A percentile compares a stretch with the other conserved stretches of the same genome.
Evolutionary conservation across 1,284 basidiomycete genomes (phyloP).

Genomic region (Ganoderma meredithae): DNA sequence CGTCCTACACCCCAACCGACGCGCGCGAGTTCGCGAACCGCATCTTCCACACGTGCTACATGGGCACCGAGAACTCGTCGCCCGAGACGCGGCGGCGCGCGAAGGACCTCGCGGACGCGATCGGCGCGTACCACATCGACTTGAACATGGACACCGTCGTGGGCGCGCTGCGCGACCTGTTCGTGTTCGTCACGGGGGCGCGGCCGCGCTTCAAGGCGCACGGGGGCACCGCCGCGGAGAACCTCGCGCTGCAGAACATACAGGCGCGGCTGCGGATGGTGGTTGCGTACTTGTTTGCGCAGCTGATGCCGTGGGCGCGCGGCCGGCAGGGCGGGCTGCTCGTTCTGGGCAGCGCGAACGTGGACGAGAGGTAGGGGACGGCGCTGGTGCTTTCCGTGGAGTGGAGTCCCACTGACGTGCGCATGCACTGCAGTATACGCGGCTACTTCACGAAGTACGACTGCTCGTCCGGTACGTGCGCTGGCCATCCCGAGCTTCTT

Average conservation of each 20-base stretch:
- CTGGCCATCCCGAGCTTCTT: not conserved
- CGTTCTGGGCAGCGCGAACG: constrained; percentile 96
- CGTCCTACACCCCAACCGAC: constrained; percentile 84
- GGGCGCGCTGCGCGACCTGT: constrained; percentile 83
- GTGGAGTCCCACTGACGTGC: not conserved
- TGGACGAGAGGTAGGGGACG: constrained; percentile 85
- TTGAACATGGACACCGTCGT: constrained; percentile 97
- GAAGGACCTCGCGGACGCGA: constrained; percentile 85
- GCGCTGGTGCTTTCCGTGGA: not conserved
- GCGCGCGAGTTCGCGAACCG: constrained; percentile 86
- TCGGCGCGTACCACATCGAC: constrained; percentile 93
- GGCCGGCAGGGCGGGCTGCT: constrained; percentile 88
- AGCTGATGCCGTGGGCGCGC: constrained; percentile 93
- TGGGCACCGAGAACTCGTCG: constrained; percentile 98
- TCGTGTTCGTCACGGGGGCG: constrained; percentile 83
- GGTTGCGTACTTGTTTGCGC: constrained; percentile 96
- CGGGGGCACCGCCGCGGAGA: constrained; percentile 90
- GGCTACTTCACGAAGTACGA: constrained; percentile 99
- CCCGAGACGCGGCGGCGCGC: constrained; percentile 88
- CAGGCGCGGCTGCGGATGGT: constrained; percentile 98
- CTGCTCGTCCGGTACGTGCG: constrained; percentile 75
- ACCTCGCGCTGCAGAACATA: constrained; percentile 97
- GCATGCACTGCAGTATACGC: constrained; percentile 66
- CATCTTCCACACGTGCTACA: constrained; percentile 98
- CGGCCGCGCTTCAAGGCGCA: constrained; percentile 89